These are phyloP conservation scores for Dalbergia cochinchinensis DNA, from an alignment of 306 rosid genomes.

Conservation along the genomic window DNA sequence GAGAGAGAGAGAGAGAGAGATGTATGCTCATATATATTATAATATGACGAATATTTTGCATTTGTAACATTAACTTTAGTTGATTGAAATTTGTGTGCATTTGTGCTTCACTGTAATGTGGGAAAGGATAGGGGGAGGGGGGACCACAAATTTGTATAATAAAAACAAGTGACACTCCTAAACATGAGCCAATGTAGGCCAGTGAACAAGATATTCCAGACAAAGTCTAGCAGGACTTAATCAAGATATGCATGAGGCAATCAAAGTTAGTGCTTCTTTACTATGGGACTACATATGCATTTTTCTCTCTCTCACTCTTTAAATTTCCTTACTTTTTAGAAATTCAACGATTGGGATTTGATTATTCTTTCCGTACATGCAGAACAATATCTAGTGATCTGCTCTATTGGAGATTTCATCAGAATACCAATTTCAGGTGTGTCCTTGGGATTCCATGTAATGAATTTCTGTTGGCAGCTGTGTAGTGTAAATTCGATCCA, in stretches of 20 bases:
- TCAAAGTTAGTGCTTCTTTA: constrained; percentile 61
- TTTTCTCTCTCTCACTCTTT: constrained; percentile 9
- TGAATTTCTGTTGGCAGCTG: constrained; percentile 20
- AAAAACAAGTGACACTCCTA: constrained; percentile 54
- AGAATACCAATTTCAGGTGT: constrained; percentile 38
- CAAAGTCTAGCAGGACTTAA: constrained; percentile 61
- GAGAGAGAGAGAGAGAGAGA: constrained; percentile 34
- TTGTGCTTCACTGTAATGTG: constrained; percentile 43
- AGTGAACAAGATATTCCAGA: constrained; percentile 89
- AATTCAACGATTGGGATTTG: constrained; percentile 49
- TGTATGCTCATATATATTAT: constrained; percentile 26
- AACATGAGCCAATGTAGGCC: constrained; percentile 71
- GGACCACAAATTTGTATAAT: constrained; percentile 56
- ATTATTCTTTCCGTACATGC: constrained; percentile 60
- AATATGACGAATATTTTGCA: constrained; percentile 36
- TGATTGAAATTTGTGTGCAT: constrained; percentile 38
- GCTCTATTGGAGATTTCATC: constrained; percentile 49
- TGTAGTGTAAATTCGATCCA: constrained; percentile 16
- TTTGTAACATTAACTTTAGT: constrained; percentile 36
- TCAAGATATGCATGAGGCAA: constrained; percentile 61
- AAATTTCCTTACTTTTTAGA: not conserved
- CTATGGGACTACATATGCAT: constrained; percentile 27
- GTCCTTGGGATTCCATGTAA: constrained; percentile 39
- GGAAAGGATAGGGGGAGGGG: constrained; percentile 43
- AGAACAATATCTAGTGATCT: constrained; percentile 46